Percentiles rank a stretch among this genome's conserved stretches.
phyloP scores from a whole-genome alignment of 805 yeast species.

The Candida wancherniae region DNA sequence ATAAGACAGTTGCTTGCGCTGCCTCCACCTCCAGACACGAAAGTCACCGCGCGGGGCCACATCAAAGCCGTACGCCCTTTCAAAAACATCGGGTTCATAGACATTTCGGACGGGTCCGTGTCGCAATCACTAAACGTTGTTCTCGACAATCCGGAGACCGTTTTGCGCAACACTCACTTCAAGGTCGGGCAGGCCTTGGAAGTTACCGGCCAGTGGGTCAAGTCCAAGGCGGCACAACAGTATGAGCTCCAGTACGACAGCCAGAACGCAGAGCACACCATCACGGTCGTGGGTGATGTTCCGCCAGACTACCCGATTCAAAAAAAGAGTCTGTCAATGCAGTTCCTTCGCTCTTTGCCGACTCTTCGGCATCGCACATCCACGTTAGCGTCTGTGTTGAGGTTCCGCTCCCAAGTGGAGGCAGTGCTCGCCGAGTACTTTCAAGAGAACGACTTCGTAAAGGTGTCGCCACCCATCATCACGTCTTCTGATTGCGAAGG shows the following conservation, averaged over 20 bases:
- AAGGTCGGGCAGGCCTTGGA: slow-evolving; percentile 44
- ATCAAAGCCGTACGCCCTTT: slow-evolving; percentile 65
- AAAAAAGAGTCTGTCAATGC: slow-evolving; percentile 66
- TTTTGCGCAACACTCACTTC: slow-evolving; percentile 28
- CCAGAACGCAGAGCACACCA: slow-evolving; percentile 22
- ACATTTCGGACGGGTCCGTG: slow-evolving; percentile 73
- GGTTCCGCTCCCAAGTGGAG: slow-evolving; percentile 71
- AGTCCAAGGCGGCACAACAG: slow-evolving; percentile 30
- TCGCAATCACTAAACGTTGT: slow-evolving; percentile 49
- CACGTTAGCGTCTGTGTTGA: slow-evolving; percentile 58
- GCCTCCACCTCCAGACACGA: slow-evolving; percentile 19
- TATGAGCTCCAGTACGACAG: slow-evolving; percentile 26
- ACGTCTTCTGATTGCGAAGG: slow-evolving; percentile 96
- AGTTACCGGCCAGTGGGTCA: slow-evolving; percentile 30
- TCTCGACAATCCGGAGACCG: slow-evolving; percentile 23
- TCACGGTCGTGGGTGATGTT: slow-evolving; percentile 58
- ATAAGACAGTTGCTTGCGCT: slow-evolving; percentile 8
- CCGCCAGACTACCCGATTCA: slow-evolving; percentile 72
- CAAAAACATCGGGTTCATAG: slow-evolving; percentile 76
- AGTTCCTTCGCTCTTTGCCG: slow-evolving; percentile 67
- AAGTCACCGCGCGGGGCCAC: slow-evolving; percentile 54
- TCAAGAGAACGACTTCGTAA: slow-evolving; percentile 48
- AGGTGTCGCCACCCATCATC: slow-evolving; percentile 80
- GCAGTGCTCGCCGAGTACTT: slow-evolving; percentile 51
- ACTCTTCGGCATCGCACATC: slow-evolving; percentile 71